Base-by-base conservation (phyloP, 2,329 filamentous ascomycete species). In the Cladophialophora bantiana region DNA sequence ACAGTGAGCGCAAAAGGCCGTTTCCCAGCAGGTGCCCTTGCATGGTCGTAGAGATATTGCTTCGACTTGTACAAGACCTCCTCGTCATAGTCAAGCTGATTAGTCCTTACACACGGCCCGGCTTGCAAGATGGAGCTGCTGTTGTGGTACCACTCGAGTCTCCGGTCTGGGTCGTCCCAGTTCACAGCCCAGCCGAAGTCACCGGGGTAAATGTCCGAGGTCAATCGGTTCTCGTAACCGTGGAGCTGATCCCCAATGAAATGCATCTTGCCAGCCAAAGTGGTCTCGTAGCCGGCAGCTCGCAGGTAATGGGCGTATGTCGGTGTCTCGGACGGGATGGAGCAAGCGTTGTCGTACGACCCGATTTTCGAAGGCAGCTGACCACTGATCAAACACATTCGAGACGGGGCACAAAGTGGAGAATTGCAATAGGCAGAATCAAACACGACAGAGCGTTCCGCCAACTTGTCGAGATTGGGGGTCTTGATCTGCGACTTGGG, bases 71-170 rank as follows among this genome's bases (percentile, higher is more conserved):
- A 94, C 89, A 97, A 94, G 77, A 97, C 93, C 80, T 97, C 94
- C 80, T 97, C 94, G 74, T 97, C 94, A 74, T 94, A 97, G 78
- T 97, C 94, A 60, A 97, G 85, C 83, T 97, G 94, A 81, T 97
- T 97, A 80, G 92, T 96, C 71, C 93, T 88, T 48, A 96, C 90
- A 74, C 93, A 96, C 35, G 90, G 88, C 9, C 94, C 94, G 0
- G 94, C 94, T 78, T 97, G 93, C 75, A 94, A 83, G 73, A 97
- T 94, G 6, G 93, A 97, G 75, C 92, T 94, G 80, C 94, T 93
- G 78, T 97, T 97, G 83, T 97, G 94, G 77, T 95, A 97, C 92
- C 93, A 97, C 80, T 97, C 94, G 50, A 94, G 88, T 54, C 94
- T 87, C 53, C 82, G 77, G 72, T 75, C 89, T 10, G 94, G 93